Base-by-base conservation (phyloP, 441 rosid species). In the Adansonia madagascariensis region DNA sequence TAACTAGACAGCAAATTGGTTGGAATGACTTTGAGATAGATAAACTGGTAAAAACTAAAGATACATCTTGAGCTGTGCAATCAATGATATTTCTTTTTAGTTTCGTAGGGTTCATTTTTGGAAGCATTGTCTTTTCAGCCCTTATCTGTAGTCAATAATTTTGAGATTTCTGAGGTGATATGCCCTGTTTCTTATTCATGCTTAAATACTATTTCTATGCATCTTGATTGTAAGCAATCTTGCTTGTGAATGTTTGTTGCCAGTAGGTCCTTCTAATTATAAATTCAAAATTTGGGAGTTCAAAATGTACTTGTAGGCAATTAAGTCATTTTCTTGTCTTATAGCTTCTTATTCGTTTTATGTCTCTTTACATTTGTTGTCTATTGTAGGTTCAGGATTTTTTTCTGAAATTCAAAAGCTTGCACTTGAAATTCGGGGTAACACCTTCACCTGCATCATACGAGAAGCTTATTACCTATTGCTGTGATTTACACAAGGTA, bases 401-500 rank as follows among this genome's bases (percentile, higher is more conserved):
- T 74, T 77, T 91, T 83, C 78, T 80, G 76, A 90, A 88, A 82
- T 90, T 84, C 82, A 84, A 82, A 78, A 84, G 76, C 82, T 78
- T 89, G 86, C 97, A 90, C 79, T 73, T 69, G 73, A 84, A 80
- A 76, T 76, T 91, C 85, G 83, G 87, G 80, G 64, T 88, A 77
- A 56, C 77, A 62, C 94, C 94, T 76, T 84, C 92, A 8, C 75
- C 88, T 11, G 67, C 84, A 75, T 86, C 92, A 27, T 88, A 85
- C 71, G 88, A 87, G 84, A 86, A 88, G 85, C 90, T 95, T 76
- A 80, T 92, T 75, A 24, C 60, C 63, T 81, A 79, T 82, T 77
- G 83, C 74, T 92, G 98, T 79, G 81, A 79, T 65, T 85, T 78
- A 39, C 77, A 27, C 15, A 84, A 93, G 98, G 98, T 93, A 90